Evolutionary conservation across 805 yeast genomes (phyloP).

Genomic region (Nakazawaea ambrosiae): DNA sequence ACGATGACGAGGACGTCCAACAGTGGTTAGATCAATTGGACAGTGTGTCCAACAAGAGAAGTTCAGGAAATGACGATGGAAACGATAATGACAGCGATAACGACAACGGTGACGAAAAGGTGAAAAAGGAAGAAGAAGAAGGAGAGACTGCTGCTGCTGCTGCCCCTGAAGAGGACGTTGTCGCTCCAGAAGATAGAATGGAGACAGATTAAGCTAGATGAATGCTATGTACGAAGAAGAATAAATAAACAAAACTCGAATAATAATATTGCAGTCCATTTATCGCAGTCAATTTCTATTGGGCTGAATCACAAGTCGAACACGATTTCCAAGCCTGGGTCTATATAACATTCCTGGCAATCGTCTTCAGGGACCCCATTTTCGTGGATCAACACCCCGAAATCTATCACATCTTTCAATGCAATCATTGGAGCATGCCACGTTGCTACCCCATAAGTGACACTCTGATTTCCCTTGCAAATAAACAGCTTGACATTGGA

Average conservation of each 20-base stretch:
- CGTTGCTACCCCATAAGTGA: slow-evolving; percentile 76
- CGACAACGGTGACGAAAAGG: slow-evolving; percentile 21
- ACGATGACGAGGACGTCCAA: slow-evolving; percentile 83
- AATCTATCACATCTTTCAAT: slow-evolving; percentile 60
- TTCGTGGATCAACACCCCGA: slow-evolving; percentile 85
- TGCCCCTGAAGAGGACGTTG: slow-evolving; percentile 1
- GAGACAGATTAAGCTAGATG: slow-evolving; percentile 26
- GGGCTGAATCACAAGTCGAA: slow-evolving; percentile 19
- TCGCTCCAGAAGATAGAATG: slow-evolving; percentile 9
- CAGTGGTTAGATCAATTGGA: slow-evolving; percentile 78
- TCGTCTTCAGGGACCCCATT: slow-evolving; percentile 75
- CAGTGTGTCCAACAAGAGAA: slow-evolving; percentile 52
- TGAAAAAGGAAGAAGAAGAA: slow-evolving; percentile 19
- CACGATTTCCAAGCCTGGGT: slow-evolving; percentile 43
- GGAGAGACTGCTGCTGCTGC: slow-evolving; percentile 11
- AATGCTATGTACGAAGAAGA: slow-evolving; percentile 1
- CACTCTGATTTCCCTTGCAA: slow-evolving; percentile 79
- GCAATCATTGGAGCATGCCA: slow-evolving; percentile 99
- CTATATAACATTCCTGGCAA: slow-evolving; percentile 71
- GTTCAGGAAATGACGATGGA: slow-evolving; percentile 28
- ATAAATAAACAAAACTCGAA: not conserved
- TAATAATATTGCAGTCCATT: no score
- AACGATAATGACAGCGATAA: slow-evolving; percentile 21
- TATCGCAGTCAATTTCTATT: not conserved
- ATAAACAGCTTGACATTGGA: slow-evolving; percentile 55